Base-by-base conservation (phyloP, 2,329 filamentous ascomycete genomes). In the Botrytis hyacinthi region DNA sequence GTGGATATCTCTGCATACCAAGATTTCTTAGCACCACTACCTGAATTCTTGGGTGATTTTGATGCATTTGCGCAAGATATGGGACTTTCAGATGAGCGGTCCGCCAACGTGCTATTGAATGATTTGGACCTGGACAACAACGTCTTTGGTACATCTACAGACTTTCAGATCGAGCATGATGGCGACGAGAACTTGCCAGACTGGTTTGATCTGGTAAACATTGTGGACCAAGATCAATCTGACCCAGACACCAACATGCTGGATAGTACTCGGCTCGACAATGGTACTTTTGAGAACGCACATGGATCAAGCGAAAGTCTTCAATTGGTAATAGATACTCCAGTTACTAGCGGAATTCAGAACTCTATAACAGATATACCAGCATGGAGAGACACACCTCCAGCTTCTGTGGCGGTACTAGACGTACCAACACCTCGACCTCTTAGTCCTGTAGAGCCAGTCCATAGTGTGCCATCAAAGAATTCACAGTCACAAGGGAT, bases 161-260 rank as follows among this genome's bases (percentile, higher is more conserved):
- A 22, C 14, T 35, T 72, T 14, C 32, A 29, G 20, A 32, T 12
- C 37, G 70, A 46, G 14, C 14, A 68, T 7, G 9, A 37, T 68
- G 22, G 48, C 20, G 37, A 26, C 22, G 42, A 46, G 26, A 22
- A 3, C 7, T 4, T 46, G 3, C 40, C 62, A 16, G 62, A 72
- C n/a, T 68, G 70, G 62, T 42, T 40, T 12, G 51, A 59, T 9
- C 40, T 72, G 29, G 62, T 68, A 26, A 57, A 67, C 14, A 60
- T 72, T 46, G 35, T 35, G 10, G 42, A 68, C 8, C 70, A 67
- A 46, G 22, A 60, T 42, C 22, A 8, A 42, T 26, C 35, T 54
- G 60, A 72, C n/a, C 37, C 44, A 22, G 62, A 72, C 10, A 60
- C 32, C 9, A 42, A 72, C 14, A 67, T 72, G 62, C 26, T 68